These are phyloP conservation scores for Colletotrichum graminicola DNA, from an alignment of 2,329 filamentous ascomycete species.

Conservation along the genomic window DNA sequence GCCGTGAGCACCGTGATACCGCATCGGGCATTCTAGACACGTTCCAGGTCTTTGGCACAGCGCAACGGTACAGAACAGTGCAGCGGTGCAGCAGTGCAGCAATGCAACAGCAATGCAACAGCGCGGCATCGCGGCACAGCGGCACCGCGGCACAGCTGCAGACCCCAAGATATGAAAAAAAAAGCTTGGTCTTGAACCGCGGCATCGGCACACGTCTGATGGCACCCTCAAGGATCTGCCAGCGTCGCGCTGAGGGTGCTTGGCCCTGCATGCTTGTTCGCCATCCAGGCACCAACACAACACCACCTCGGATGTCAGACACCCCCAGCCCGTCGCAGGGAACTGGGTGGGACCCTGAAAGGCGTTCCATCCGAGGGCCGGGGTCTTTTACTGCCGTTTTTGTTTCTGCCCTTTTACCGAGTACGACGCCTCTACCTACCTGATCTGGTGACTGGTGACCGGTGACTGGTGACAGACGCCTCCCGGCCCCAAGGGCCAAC, in stretches of 20 bases:
- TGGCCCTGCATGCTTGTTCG: constrained; percentile 9
- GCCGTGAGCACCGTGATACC: too few species aligned
- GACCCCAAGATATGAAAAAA: too few species aligned
- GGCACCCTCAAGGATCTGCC: background rate
- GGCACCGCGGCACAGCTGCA: background rate
- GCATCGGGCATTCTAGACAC: background rate
- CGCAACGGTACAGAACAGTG: background rate
- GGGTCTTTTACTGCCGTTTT: constrained; percentile 16
- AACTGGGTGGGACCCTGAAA: constrained; percentile 8
- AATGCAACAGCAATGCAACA: background rate
- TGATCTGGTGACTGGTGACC: too few species aligned
- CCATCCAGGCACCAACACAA: too few species aligned
- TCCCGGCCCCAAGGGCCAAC: background rate
- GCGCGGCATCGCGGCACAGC: background rate
- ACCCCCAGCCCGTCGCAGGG: constrained; percentile 8
- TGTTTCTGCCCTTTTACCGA: background rate
- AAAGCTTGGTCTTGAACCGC: background rate
- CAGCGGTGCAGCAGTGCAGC: background rate
- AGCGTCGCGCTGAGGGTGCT: background rate
- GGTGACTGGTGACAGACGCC: background rate
- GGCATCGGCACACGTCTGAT: background rate
- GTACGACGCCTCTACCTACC: too few species aligned
- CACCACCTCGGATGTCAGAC: constrained; percentile 36
- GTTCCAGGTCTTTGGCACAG: background rate
- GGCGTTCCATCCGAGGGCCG: constrained; percentile 15